Evolutionary conservation across 1,284 basidiomycete genomes (phyloP).

Genomic region (Waitea zeae): DNA sequence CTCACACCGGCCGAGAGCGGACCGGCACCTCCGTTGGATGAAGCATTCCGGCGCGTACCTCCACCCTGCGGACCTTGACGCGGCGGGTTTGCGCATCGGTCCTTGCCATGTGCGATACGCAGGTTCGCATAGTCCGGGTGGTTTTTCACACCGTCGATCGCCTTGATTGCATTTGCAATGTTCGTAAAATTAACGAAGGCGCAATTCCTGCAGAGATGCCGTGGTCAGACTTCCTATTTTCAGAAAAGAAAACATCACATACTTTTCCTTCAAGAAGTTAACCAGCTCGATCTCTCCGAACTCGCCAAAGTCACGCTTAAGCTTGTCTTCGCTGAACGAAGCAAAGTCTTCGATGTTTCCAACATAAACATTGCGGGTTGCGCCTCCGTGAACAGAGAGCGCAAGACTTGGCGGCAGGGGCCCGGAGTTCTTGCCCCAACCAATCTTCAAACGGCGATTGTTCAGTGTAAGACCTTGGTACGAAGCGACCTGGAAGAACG

Average conservation of each 20-base stretch:
- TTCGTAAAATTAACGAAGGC: constrained; percentile 92
- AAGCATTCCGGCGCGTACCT: constrained; percentile 9
- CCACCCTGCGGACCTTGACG: constrained; percentile 62
- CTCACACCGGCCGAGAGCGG: constrained; percentile 20
- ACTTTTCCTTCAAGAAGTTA: constrained; percentile 91
- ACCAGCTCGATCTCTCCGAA: constrained; percentile 91
- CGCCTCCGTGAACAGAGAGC: constrained; percentile 76
- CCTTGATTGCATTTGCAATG: constrained; percentile 88
- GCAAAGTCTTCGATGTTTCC: constrained; percentile 90
- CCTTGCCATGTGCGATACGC: constrained; percentile 85
- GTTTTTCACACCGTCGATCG: constrained; percentile 81
- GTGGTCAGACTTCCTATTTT: constrained; percentile 3
- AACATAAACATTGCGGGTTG: constrained; percentile 89
- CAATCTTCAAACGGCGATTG: constrained; percentile 82
- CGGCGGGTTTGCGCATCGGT: constrained; percentile 85
- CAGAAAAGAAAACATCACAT: constrained; percentile 8
- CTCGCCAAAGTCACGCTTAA: constrained; percentile 80
- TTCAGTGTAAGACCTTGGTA: constrained; percentile 79
- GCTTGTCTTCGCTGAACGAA: constrained; percentile 66
- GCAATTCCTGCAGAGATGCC: constrained; percentile 52
- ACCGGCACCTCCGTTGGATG: constrained; percentile 15
- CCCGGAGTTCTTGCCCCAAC: constrained; percentile 88
- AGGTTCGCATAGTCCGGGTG: constrained; percentile 71
- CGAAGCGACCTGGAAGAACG: constrained; percentile 81
- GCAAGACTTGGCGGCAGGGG: constrained; percentile 70